Evolutionary conservation across 73 alveolate species (phyloP).

Genomic region (Tetrahymena borealis): DNA sequence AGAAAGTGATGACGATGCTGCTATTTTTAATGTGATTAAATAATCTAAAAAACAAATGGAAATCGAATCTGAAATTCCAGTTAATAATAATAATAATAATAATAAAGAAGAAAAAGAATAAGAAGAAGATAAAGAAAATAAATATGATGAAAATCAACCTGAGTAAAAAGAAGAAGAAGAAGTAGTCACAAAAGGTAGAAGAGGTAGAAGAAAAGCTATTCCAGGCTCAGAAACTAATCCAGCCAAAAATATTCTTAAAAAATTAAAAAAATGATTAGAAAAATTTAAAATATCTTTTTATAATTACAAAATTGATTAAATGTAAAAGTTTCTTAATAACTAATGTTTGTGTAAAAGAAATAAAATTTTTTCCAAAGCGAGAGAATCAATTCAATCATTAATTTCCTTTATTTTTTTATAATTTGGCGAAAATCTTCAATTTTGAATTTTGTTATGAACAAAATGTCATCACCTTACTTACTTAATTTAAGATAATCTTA

Average conservation of each 20-base stretch:
- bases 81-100: background rate
- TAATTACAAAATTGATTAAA: too few species aligned
- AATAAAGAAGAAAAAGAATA: background rate
- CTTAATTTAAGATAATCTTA: too few species aligned
- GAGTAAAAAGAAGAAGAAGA: background rate
- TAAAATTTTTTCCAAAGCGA: too few species aligned
- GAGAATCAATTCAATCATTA: too few species aligned
- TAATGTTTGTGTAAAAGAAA: too few species aligned
- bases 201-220: background rate
- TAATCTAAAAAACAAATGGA: background rate
- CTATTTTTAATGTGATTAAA: background rate
- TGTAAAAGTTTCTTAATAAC: too few species aligned
- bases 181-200: background rate
- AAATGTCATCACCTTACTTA: too few species aligned
- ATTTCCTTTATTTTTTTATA: too few species aligned
- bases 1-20: background rate
- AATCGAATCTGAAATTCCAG: too few species aligned
- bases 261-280: background rate
- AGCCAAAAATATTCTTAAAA: background rate
- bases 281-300: too few species aligned
- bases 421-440: too few species aligned
- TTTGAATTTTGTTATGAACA: too few species aligned
- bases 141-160: background rate
- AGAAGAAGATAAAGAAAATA: background rate
- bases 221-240: background rate